Evolutionary conservation across 2,329 filamentous ascomycete species (phyloP).

Genomic region (Sporothrix phasma): DNA sequence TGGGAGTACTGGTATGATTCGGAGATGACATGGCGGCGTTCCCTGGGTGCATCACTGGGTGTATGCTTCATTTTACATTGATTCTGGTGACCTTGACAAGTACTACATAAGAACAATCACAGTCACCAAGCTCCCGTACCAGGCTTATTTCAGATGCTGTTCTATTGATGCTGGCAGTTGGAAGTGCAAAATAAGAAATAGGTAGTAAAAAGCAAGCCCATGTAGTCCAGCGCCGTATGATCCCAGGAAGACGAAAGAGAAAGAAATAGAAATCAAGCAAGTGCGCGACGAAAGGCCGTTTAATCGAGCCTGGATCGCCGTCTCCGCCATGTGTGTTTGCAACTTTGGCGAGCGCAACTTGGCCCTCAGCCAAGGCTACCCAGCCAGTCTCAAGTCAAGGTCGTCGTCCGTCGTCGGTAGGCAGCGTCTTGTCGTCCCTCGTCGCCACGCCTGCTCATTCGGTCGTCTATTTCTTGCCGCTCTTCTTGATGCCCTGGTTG

Average conservation of each 20-base stretch:
- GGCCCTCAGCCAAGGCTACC: background rate
- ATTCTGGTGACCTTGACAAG: too few species aligned
- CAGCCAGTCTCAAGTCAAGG: background rate
- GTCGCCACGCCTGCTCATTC: background rate
- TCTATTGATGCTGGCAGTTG: background rate
- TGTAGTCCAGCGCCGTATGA: slow-evolving; percentile 1
- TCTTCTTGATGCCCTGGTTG: slow-evolving; percentile 91
- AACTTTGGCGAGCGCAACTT: background rate
- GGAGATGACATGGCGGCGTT: too few species aligned
- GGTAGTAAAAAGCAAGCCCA: background rate
- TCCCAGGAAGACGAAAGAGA: background rate
- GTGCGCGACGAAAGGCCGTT: background rate
- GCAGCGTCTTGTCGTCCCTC: background rate
- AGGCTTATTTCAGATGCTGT: background rate
- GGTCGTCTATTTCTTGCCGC: slow-evolving; percentile 65
- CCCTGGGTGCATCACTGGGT: too few species aligned
- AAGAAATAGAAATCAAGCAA: background rate
- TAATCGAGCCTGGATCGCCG: background rate
- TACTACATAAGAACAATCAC: too few species aligned
- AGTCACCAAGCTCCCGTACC: too few species aligned
- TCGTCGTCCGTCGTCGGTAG: background rate
- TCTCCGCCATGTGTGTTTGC: background rate
- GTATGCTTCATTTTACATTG: too few species aligned
- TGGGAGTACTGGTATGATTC: background rate
- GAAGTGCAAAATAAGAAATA: background rate